Evolutionary conservation across 208 protist species (phyloP), one percentile per base, ranked within the genome.

Genomic region (Trypanosoma avium): DNA sequence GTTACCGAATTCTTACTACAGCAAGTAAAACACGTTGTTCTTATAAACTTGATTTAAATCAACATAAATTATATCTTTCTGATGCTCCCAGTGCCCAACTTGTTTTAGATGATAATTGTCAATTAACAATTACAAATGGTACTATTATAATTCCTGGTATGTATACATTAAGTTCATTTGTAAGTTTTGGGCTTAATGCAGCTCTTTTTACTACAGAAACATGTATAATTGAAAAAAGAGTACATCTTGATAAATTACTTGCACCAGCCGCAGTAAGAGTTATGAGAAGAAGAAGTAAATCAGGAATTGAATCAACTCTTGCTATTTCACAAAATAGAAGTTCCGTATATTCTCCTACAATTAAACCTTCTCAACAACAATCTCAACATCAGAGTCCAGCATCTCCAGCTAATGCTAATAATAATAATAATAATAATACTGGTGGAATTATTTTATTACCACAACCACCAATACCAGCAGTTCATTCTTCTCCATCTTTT

Each of bases 41-140:
- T 67, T 94, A 89, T 59, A 70, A 76, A 35, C 64, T 96, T 9
- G 73, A 94, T 73, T 73, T 96, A 2, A 84, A 84, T 47, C 57
- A 78, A 26, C 70, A 94, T 61, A 74, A 30, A 26, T 66, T 96
- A 8, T 68, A 65, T 29, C 60, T 94, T 15, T 84, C 75, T 2
- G 79, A 67, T 17, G 13, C 61, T 5, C 87, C 90, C 30, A 78
- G 77, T 13, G 71, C 67, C 0, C 80, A 86, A 70, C 75, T 96
- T 47, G 74, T 93, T 4, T 61, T 96, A 27, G 71, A 67, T 56
- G 86, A 93, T 32, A 79, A 84, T 55, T 92, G 83, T 64, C 79
- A 96, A 47, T 57, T 96, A 62, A 90, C 78, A 30, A 83, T 96
- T 57, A 86, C 77, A 21, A 96, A 94, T 77, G 90, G 90, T 56